Evolutionary conservation across 371 early-diverging fungal genomes (phyloP), one percentile per base, ranked within the genome.

Genomic region (Blastocladiella emersonii): DNA sequence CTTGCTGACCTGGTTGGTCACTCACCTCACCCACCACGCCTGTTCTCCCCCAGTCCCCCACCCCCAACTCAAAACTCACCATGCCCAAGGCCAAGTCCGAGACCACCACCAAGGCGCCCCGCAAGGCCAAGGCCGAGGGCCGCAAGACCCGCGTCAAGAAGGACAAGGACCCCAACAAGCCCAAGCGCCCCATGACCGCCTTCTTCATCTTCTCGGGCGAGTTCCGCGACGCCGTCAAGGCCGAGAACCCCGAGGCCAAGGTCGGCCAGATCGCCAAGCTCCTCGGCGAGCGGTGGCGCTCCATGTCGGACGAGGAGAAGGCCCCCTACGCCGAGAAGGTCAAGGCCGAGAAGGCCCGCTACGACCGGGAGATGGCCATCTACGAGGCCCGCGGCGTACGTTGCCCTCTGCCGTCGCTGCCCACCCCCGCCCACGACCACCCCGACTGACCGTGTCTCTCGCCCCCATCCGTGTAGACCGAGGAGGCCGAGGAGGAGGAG

Each of bases 121-220:
- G 56, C 45, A 62, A 63, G 39, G 67, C 67, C 61, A 53, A 64
- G 41, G 68, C 65, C 34, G 69, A 71, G 61, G n/a, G n/a, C n/a
- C 60, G 48, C 69, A 71, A 70, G 67, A 68, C 51, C 30, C 67
- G 41, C 41, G 44, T 19, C 64, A 82, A 79, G 79, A 45, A 41
- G 15, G 80, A 81, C 76, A 63, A 63, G 35, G 81, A 82, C 76
- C 75, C 82, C 65, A 71, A 70, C 66, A 85, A 82, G 51, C 92
- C 92, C 78, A 93, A 93, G 80, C 82, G 86, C 71, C 81, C 84
- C 39, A 76, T 87, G 65, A 83, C 89, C 25, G 85, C 90, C 35
- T 92, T 87, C 78, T 81, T 91, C 49, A 78, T 84, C 76, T 91
- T 88, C 79, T 83, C 85, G 51, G 80, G 82, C 67, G 91, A 85